Evolutionary conservation across 768 basidiomycete species (phyloP), one percentile per base, ranked within the genome.

Genomic region (Boletus pseudopeckii): DNA sequence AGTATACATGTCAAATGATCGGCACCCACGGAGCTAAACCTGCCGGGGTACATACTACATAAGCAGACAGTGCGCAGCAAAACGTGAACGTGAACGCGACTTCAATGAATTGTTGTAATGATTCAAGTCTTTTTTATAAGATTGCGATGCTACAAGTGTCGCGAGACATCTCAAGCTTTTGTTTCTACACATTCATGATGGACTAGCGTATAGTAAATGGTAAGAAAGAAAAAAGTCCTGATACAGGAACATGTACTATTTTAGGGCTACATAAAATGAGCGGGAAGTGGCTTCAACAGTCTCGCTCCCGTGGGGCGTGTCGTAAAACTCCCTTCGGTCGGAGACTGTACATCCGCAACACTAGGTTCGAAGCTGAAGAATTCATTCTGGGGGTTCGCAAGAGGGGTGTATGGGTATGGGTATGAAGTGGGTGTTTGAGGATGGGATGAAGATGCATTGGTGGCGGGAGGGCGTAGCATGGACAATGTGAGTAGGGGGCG

Each of bases 191-290:
- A 3, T 22, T 36, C 28, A 41, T 44, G 17, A 8, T 38, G 20
- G 20, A 18, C 26, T 38, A 48, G 13, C n/a, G 6, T 50, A 45
- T 18, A 32, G 44, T n/a, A n/a, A n/a, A 45, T 18, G 34, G 33
- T 26, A 51, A 53, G 42, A 54, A 28, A 46, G 14, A 22, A 38
- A 46, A 36, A 13, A 11, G 36, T 43, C 5, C 20, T 37, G 42
- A 55, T 58, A 48, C 53, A 52, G 47, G 24, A 45, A 20, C 10
- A 38, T 37, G 33, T 7, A 22, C 2, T 22, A 33, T 49, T 32
- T 13, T 54, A 54, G 33, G n/a, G 39, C 56, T 62, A 68, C 64
- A 68, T 34, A 0, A 62, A 22, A 52, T 59, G 56, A 14, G 53
- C 36, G 5, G 62, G 64, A 18, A 48, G 15, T 30, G 58, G 64